Evolutionary conservation across 2,329 filamentous ascomycete species (phyloP), one percentile per base, ranked within the genome.

Genomic region (Lithohypha guttulata): DNA sequence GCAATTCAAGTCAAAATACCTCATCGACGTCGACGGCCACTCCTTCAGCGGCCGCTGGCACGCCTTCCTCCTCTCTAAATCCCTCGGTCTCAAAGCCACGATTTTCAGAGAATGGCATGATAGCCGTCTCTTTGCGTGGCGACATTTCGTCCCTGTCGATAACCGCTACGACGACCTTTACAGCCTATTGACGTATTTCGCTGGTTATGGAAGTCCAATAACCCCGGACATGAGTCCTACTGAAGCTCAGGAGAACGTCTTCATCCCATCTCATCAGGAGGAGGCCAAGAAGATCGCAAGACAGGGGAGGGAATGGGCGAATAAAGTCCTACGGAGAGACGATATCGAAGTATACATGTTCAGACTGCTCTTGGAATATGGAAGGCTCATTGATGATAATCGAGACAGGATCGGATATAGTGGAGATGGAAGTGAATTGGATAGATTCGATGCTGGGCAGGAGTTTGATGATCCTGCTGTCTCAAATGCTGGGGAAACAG

Each of bases 341-440:
- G 79, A 84, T 53, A 75, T 84, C 60, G 78, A 83, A 60, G 76
- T 74, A 6, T 62, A 62, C 46, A 56, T 56, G 45, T 59, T 58
- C 44, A 47, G 59, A 50, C 53, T 55, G 29, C 50, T 52, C n/a
- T 43, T 54, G 32, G 77, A 76, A 51, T 80, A 80, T 43, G 76
- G 66, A 17, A 66, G 76, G 11, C 69, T 79, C n/a, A 69, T 77
- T 46, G 76, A 79, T 43, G 75, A 79, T 44, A 66, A 77, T 47
- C 65, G 76, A 37, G 69, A 73, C 39, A 61, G 55, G 1, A 76
- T 79, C 51, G 76, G 76, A 8, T 80, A 72, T 49, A 57, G 61
- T 15, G 56, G 56, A 4, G 56, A 61, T 32, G 51, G 51, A 23
- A 48, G 43, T 30, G 49, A 53, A 28, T 31, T 53, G 33, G 51